These are phyloP conservation scores for Chytriomyces sp. DNA, from an alignment of 192 early-diverging fungal species.

Conservation along the genomic window DNA sequence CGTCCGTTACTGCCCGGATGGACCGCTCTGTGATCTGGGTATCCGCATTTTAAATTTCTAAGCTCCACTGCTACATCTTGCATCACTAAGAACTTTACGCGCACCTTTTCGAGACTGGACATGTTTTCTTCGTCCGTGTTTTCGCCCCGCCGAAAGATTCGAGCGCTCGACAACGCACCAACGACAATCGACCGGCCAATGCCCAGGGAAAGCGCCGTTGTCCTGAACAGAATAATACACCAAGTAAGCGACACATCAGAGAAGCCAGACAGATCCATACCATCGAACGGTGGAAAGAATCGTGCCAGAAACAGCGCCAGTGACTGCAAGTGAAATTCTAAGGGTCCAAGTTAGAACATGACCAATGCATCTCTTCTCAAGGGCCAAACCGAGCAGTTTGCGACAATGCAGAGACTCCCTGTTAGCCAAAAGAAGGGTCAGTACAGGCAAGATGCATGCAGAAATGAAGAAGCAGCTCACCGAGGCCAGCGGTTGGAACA, in stretches of 20 bases:
- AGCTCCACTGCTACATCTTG: no score
- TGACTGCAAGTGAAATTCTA: conserved; percentile 31
- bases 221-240: neutral
- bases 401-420: conserved; percentile 40
- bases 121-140: conserved; percentile 7
- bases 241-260: neutral
- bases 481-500: conserved; percentile 28
- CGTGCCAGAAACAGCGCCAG: conserved; percentile 31
- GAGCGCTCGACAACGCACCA: conserved; percentile 36
- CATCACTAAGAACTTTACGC: neutral
- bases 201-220: conserved; percentile 20
- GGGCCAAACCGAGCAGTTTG: conserved; percentile 30
- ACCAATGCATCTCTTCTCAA: neutral
- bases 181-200: conserved; percentile 36
- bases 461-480: conserved; percentile 9
- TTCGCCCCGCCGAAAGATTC: conserved; percentile 16
- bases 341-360: neutral
- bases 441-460: neutral
- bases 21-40: conserved; percentile 34
- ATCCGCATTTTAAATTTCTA: neutral
- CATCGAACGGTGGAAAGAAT: conserved; percentile 34
- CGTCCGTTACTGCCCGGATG: conserved; percentile 57
- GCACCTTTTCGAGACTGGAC: conserved; percentile 20
- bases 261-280: neutral
- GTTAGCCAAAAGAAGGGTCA: neutral